Evolutionary conservation across 1,139 yeast genomes (phyloP), one percentile per base, ranked within the genome.

Genomic region (Candida freyschussii): DNA sequence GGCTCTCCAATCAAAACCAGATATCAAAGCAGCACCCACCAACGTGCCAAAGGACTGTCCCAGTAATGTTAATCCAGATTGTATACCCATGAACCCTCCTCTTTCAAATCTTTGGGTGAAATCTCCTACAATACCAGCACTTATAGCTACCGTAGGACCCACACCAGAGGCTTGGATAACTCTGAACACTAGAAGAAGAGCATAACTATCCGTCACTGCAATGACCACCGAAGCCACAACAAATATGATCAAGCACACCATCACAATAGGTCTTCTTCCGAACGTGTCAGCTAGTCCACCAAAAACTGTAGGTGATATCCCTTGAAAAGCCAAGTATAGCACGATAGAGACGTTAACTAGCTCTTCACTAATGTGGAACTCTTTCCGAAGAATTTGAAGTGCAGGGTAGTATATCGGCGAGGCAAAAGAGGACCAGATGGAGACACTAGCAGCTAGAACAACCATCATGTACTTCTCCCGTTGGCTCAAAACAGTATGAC

Each of bases 41-140:
- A 84, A 58, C 0, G 93, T 86, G 6, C 94, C 89, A 40, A 82
- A 64, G 0, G 85, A 86, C 48, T 77, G 81, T 1, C 93, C 94
- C 13, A 81, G 50, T 7, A 81, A 64, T 4, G 78, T 70, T n/a
- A 78, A 59, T 0, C 93, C 93, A 12, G 72, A 57, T 3, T 73
- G 69, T 13, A 75, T 50, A 0, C 91, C 89, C 29, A 77, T 69
- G 37, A 67, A 69, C 9, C 72, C 65, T 7, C 93, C 95, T 37
- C 95, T 64, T 38, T 78, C 75, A 12, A 62, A 62, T 26, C 78
- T 61, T 1, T 74, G 66, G 0, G 85, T 72, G 26, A 78, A 57
- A 53, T 85, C 95, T 5, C 84, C 81, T 29, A 78, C 72, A 0
- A 78, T 67, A 0, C 91, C 91, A 8, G 77, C 65, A 10, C 71